phyloP scores from a whole-genome alignment of 2,329 filamentous ascomycete genomes.

The Fusarium begoniae region DNA sequence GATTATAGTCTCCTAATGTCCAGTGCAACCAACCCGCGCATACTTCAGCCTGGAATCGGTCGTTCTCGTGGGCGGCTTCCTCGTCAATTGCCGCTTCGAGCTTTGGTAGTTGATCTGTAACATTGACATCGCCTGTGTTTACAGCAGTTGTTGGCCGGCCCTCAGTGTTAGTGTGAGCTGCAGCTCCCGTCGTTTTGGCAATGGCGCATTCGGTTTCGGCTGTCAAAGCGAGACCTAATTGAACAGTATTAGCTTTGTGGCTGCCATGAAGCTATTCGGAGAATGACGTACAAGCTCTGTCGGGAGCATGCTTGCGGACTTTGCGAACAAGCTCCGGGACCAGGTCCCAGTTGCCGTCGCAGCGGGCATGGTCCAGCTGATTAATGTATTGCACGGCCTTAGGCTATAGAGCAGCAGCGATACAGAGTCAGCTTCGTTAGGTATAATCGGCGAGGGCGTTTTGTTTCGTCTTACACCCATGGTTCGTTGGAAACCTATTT shows the following conservation, averaged over 20 bases:
- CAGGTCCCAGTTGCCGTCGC: constrained; percentile 85
- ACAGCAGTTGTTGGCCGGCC: constrained; percentile 54
- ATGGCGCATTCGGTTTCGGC: constrained; percentile 76
- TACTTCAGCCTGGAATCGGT: constrained; percentile 80
- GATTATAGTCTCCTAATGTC: constrained; percentile 75
- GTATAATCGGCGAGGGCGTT: not conserved
- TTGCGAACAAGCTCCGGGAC: constrained; percentile 92
- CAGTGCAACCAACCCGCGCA: constrained; percentile 89
- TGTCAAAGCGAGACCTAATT: constrained; percentile 72
- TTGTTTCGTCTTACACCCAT: constrained; percentile 49
- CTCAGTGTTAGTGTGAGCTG: constrained; percentile 23
- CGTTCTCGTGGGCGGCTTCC: constrained; percentile 63
- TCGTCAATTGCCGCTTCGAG: constrained; percentile 67
- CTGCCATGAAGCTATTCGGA: not conserved
- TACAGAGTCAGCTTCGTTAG: constrained; percentile 34
- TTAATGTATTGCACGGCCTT: constrained; percentile 87
- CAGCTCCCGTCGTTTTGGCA: constrained; percentile 59
- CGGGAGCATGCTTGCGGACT: constrained; percentile 90
- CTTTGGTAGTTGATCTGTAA: constrained; percentile 57
- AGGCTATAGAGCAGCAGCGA: constrained; percentile 51
- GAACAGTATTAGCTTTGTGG: constrained; percentile 14
- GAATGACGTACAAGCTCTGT: constrained; percentile 75
- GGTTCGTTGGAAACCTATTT: constrained; percentile 44
- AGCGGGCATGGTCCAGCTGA: constrained; percentile 85
- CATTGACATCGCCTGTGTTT: constrained; percentile 56